These are phyloP conservation scores for Phaeotremella fagi DNA, from an alignment of 768 basidiomycete genomes.

Conservation along the genomic window DNA sequence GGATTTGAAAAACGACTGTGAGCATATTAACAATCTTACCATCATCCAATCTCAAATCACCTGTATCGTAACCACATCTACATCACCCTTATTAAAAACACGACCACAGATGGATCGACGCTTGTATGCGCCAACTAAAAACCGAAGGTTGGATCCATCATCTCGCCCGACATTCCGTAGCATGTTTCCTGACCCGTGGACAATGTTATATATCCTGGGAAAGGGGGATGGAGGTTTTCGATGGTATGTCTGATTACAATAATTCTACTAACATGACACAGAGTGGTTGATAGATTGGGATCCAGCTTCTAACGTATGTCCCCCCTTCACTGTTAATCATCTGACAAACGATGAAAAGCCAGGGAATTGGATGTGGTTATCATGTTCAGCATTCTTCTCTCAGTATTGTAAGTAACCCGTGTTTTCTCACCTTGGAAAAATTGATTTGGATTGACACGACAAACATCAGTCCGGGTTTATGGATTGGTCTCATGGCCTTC, in stretches of 20 bases:
- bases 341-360: conserved; percentile 10
- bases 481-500: conserved; percentile 45
- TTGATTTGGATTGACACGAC: neutral
- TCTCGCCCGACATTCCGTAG: conserved; percentile 48
- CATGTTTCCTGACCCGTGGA: conserved; percentile 50
- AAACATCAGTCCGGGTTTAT: conserved; percentile 39
- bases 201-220: conserved; percentile 51
- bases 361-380: conserved; percentile 51
- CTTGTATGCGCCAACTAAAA: conserved; percentile 48
- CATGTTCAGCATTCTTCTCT: conserved; percentile 48
- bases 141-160: conserved; percentile 51
- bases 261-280: conserved; percentile 3
- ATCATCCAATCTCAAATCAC: too few species aligned
- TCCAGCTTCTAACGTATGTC: conserved; percentile 43
- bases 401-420: conserved; percentile 42
- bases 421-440: neutral
- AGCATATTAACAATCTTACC: too few species aligned
- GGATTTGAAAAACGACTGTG: neutral
- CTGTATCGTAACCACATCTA: neutral
- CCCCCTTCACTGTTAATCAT: neutral
- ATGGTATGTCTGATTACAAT: conserved; percentile 40
- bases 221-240: conserved; percentile 51
- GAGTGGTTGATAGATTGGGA: conserved; percentile 50
- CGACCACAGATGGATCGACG: conserved; percentile 42
- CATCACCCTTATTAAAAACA: neutral